A percentile compares a stretch with the other conserved stretches of the same genome.
Conservation (phyloP, 768 basidiomycete genomes). For the Brasilioporus rufonigricans region DNA sequence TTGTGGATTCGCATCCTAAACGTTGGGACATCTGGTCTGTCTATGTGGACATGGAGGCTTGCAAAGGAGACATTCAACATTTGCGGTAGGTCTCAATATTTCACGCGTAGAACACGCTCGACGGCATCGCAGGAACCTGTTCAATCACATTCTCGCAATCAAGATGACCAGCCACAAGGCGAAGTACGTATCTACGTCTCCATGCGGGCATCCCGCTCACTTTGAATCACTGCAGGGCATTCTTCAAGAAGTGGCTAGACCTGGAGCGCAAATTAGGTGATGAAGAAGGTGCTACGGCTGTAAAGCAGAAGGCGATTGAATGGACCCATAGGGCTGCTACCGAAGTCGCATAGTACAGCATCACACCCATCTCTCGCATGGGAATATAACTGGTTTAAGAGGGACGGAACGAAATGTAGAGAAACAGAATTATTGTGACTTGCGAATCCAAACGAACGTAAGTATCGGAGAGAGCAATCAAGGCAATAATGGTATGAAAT, state of each 20-base stretch:
- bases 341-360: conserved; percentile 14
- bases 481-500: conserved; percentile 33
- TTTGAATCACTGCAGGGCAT: conserved; percentile 49
- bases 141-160: conserved; percentile 74
- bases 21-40: conserved; percentile 94
- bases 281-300: conserved; percentile 71
- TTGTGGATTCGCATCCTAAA: conserved; percentile 93
- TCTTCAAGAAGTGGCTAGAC: conserved; percentile 98
- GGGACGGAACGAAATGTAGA: conserved; percentile 34
- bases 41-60: conserved; percentile 95
- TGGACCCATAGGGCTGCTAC: conserved; percentile 78
- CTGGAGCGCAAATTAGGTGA: conserved; percentile 86
- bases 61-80: conserved; percentile 73
- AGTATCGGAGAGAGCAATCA: conserved; percentile 36
- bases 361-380: conserved; percentile 26
- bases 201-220: conserved; percentile 1
- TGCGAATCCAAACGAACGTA: conserved; percentile 60
- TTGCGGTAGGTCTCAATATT: conserved; percentile 50
- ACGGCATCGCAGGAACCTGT: conserved; percentile 61
- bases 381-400: conserved; percentile 35
- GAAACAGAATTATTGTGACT: conserved; percentile 35
- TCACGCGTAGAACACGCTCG: neutral
- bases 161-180: conserved; percentile 96
- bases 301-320: conserved; percentile 88
- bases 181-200: conserved; percentile 59